Evolutionary conservation across 331 rosid genomes (phyloP), one percentile per base, ranked within the genome.

Genomic region (Malus hybrid): DNA sequence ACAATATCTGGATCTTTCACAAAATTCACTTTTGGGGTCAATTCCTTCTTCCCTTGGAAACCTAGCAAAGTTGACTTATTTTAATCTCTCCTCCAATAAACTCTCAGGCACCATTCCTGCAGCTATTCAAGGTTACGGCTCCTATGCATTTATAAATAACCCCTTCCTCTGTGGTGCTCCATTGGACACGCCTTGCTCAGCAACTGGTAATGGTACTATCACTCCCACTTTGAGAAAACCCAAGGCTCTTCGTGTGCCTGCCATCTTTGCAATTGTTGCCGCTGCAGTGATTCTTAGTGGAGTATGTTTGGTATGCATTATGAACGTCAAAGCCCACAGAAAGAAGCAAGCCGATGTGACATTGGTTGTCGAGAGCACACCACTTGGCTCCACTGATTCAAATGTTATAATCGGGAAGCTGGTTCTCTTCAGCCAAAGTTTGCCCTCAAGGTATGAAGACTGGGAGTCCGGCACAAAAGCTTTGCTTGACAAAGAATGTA

Each of bases 381-480:
- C 98, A 32, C 90, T 75, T 59, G 93, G 86, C 60, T 95, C 99
- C 31, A 80, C 96, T 55, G 97, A 89, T 65, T 89, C 96, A 73
- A 89, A 80, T 70, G 84, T 92, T 71, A 92, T 92, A 65, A 92
- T 95, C 13, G 98, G 99, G 73, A 95, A 95, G 79, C 77, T 95
- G 82, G 99, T 92, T 82, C 98, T 95, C 78, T 95, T 95, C 85
- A 92, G 99, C 88, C 90, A 92, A 83, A 92, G 85, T 75, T 87
- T 95, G 78, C 99, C 98, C 11, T 95, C 99, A 4, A 95, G 81
- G 84, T 95, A 95, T 65, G 99, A 95, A 90, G 99, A 95, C 77
- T 95, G 99, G 99, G 99, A 95, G 79, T 92, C 96, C 13, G 98
- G 98, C 76, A 95, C 97, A 62, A 92, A 87, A 85, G 93, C 99